Evolutionary conservation across 768 basidiomycete genomes (phyloP).

Genomic region (Leucocoprinus birnbaumii): DNA sequence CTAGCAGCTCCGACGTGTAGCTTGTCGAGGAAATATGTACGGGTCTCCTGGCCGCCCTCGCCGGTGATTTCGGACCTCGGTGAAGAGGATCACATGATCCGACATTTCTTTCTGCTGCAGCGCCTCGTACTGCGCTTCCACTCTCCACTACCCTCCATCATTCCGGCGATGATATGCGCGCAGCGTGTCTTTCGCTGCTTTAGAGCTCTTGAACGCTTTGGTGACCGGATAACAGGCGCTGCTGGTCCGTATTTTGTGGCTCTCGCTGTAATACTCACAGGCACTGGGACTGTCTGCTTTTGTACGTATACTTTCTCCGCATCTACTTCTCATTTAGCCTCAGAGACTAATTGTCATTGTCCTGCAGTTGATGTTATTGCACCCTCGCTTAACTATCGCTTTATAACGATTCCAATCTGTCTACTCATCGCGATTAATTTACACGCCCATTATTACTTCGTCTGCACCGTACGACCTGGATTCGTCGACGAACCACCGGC

Average conservation of each 20-base stretch:
- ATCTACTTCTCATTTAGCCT: no score
- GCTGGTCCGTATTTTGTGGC: conserved; percentile 90
- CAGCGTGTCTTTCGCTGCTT: conserved; percentile 50
- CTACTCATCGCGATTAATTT: conserved; percentile 76
- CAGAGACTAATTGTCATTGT: neutral
- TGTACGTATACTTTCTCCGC: conserved; percentile 53
- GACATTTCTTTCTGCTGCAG: no score
- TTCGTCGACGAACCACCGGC: conserved; percentile 61
- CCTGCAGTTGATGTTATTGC: conserved; percentile 73
- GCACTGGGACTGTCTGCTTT: conserved; percentile 69
- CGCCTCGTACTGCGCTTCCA: no score
- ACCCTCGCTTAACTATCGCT: conserved; percentile 56
- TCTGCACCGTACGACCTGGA: conserved; percentile 77
- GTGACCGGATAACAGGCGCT: conserved; percentile 81
- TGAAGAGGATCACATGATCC: no score
- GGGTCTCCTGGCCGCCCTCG: no score
- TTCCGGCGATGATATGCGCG: conserved; percentile 45
- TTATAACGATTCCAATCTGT: conserved; percentile 66
- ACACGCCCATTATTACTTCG: conserved; percentile 81
- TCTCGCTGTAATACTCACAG: conserved; percentile 74
- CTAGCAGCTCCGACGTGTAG: no score
- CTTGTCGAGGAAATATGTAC: no score
- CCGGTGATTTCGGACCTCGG: no score
- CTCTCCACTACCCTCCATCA: neutral
- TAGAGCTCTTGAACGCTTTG: conserved; percentile 64